Base-by-base conservation (phyloP, 441 rosid genomes). In the Croton laevigatus region DNA sequence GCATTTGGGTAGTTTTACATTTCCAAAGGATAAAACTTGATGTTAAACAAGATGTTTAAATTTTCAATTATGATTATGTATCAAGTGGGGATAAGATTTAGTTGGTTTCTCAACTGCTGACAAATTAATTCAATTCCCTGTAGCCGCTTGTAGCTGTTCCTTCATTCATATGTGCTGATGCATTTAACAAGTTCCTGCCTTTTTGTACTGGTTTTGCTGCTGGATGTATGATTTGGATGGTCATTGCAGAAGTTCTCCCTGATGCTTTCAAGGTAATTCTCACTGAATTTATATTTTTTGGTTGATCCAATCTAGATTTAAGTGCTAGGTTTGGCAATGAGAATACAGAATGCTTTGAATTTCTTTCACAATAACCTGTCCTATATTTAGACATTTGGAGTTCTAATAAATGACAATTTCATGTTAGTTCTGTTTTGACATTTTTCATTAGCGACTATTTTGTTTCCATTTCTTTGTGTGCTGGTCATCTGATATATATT, bases 191-290 rank as follows among this genome's bases (percentile, higher is more conserved):
- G 76, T 83, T 93, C 78, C 86, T 93, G 72, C 99, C 99, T 58
- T 96, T 96, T 76, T 96, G 99, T 72, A 93, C 99, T 58, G 98
- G 99, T 71, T 96, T 96, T 85, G 98, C 99, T 62, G 99, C 98
- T 79, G 99, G 98, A 46, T 96, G 99, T 76, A 96, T 96, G 99
- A 90, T 96, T 59, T 93, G 99, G 99, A 96, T 96, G 98, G 99
- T 96, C 67, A 80, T 96, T 81, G 98, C 98, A 53, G 99, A 96
- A 84, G 98, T 96, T 64, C 97, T 96, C 69, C 97, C 99, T 66
- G 99, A 93, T 80, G 96, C 99, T 40, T 93, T 93, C 77, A 96
- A 93, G 98, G 99, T 90, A 68, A 75, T 19, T 62, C 69, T 70
- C 55, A 38, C 3, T 54, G 60, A 32, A 27, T 66, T 67, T 62